Evolutionary conservation across 139 green algal genomes (phyloP).

Genomic region (Nannochloris sp.): DNA sequence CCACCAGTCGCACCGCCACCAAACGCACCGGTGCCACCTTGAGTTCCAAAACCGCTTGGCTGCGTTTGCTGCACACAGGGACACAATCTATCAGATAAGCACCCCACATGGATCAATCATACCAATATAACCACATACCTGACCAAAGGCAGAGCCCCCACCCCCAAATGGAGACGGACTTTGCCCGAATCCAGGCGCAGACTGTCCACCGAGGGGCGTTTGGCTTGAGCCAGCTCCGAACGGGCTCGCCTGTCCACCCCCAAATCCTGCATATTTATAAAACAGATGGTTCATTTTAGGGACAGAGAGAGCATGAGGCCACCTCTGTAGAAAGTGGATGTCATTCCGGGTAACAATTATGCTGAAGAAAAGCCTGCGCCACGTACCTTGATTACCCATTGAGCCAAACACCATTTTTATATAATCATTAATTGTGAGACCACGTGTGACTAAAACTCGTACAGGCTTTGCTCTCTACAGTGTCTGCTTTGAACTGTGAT

Average conservation of each 20-base stretch:
- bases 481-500: too few relatives aligned
- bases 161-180: constrained; percentile 30
- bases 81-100: not conserved
- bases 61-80: too few relatives aligned
- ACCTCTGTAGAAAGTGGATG: too few relatives aligned
- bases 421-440: too few relatives aligned
- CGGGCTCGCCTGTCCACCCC: not conserved
- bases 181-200: constrained; percentile 14
- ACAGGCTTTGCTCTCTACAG: too few relatives aligned
- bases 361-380: too few relatives aligned
- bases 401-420: too few relatives aligned
- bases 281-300: not conserved
- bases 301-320: not conserved
- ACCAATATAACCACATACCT: constrained; percentile 5
- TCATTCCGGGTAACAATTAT: too few relatives aligned
- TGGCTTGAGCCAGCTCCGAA: constrained; percentile 18
- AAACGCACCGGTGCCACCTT: not conserved
- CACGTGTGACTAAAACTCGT: too few relatives aligned
- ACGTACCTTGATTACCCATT: too few relatives aligned
- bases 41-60: constrained; percentile 11
- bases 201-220: constrained; percentile 21
- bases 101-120: too few relatives aligned
- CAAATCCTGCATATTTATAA: constrained; percentile 16
- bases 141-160: constrained; percentile 23
- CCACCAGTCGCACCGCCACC: not conserved